phyloP scores from a whole-genome alignment of 176 grass and related monocot species.

The Oryza glaberrima region DNA sequence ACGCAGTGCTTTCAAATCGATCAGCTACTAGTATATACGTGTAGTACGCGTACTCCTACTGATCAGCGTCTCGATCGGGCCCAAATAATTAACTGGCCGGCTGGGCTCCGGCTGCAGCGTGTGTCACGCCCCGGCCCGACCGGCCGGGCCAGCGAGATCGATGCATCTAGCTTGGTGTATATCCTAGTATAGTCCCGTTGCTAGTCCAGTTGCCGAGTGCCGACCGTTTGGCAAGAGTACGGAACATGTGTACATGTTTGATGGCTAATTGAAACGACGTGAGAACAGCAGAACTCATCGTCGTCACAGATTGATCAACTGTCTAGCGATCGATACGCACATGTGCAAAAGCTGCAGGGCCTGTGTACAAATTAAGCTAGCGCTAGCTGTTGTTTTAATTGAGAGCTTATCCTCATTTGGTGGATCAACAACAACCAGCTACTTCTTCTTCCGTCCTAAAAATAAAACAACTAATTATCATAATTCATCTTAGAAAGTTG shows the following conservation, averaged over 20 bases:
- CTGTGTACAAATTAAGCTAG: not conserved
- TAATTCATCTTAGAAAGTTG: too few species aligned
- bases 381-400: not conserved
- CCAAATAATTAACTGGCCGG: too few species aligned
- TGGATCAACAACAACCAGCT: not conserved
- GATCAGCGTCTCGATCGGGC: too few species aligned
- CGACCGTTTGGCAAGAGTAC: not conserved
- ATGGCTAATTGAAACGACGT: not conserved
- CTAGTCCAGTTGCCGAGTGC: not conserved
- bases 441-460: too few species aligned
- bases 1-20: not conserved
- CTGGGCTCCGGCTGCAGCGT: not conserved
- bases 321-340: not conserved
- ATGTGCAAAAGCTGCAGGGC: not conserved
- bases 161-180: not conserved
- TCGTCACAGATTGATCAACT: not conserved
- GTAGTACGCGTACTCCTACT: not conserved
- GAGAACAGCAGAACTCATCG: not conserved
- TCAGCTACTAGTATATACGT: not conserved
- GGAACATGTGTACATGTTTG: not conserved
- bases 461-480: too few species aligned
- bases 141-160: not conserved
- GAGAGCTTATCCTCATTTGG: not conserved
- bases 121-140: not conserved
- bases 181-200: too few species aligned